Percentiles rank a stretch among this genome's conserved stretches.
Conservation (phyloP, 2,329 filamentous ascomycete species). For the Scedosporium dehoogii region DNA sequence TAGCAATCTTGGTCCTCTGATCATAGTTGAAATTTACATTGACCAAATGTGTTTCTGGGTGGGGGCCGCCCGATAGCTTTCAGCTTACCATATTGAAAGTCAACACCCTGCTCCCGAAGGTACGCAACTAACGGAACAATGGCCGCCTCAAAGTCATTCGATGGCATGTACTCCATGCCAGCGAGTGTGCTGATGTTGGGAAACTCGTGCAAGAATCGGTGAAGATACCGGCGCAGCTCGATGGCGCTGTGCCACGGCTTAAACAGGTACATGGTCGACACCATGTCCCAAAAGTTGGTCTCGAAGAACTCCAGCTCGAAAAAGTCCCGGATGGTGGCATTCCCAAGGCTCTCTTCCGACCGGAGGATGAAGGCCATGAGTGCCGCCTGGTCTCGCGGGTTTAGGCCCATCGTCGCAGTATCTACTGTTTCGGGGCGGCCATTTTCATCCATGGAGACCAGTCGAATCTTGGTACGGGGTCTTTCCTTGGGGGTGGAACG, state of each 20-base stretch:
- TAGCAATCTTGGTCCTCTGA: background rate
- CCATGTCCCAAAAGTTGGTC: constrained; percentile 26
- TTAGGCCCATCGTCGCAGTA: constrained; percentile 7
- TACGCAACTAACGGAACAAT: constrained; percentile 21
- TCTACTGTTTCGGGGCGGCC: constrained; percentile 7
- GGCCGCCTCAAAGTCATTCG: constrained; percentile 23
- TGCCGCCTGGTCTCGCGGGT: constrained; percentile 7
- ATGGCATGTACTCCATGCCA: constrained; percentile 19
- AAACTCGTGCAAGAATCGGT: constrained; percentile 20
- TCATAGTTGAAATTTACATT: too few species aligned
- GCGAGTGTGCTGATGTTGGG: constrained; percentile 21
- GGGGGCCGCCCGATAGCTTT: background rate
- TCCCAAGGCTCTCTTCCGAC: constrained; percentile 17
- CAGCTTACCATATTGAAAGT: constrained; percentile 16
- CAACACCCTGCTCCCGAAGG: constrained; percentile 19
- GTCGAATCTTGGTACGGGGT: constrained; percentile 1
- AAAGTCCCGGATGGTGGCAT: constrained; percentile 16
- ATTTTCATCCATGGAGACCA: constrained; percentile 1
- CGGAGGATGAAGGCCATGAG: constrained; percentile 22
- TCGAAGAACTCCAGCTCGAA: constrained; percentile 19
- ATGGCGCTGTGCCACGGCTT: constrained; percentile 25
- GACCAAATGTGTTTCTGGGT: too few species aligned
- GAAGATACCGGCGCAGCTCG: constrained; percentile 24
- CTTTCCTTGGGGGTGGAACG: background rate
- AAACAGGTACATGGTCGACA: constrained; percentile 24